phyloP scores from a whole-genome alignment of 2,329 filamentous ascomycete species.

The Chaetomium sp. region DNA sequence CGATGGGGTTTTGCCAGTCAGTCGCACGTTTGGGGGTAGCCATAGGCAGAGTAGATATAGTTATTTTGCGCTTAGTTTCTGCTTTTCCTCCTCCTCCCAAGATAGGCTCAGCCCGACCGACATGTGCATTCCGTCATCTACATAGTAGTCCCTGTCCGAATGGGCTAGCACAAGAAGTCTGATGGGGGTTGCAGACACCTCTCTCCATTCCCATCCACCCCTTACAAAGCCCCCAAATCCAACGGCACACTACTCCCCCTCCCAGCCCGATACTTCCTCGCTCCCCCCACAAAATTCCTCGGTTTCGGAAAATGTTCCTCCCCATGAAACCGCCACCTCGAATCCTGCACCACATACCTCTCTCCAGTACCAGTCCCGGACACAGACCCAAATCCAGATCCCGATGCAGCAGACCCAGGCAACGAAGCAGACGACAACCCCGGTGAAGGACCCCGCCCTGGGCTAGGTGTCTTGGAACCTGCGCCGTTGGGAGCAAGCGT shows the following conservation, averaged over 20 bases:
- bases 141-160: too few species aligned
- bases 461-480: conserved; percentile 40
- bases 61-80: too few species aligned
- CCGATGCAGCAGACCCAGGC: neutral
- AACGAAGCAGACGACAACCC: neutral
- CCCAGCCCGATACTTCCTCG: conserved; percentile 79
- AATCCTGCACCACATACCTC: conserved; percentile 62
- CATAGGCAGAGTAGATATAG: too few species aligned
- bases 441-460: conserved; percentile 34
- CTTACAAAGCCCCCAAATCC: conserved; percentile 59
- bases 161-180: too few species aligned
- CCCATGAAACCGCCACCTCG: conserved; percentile 79
- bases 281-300: conserved; percentile 66
- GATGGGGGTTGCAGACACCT: too few species aligned
- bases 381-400: too few species aligned
- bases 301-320: conserved; percentile 80
- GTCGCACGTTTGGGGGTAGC: too few species aligned
- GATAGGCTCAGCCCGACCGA: too few species aligned
- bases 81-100: too few species aligned
- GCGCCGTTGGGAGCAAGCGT: conserved; percentile 61
- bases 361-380: neutral
- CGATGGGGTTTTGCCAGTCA: too few species aligned
- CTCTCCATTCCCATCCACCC: neutral
- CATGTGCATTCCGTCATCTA: too few species aligned
- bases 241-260: conserved; percentile 90